Evolutionary conservation across 2,329 filamentous ascomycete genomes (phyloP).

Genomic region (Ophiostoma novo-ulmi): DNA sequence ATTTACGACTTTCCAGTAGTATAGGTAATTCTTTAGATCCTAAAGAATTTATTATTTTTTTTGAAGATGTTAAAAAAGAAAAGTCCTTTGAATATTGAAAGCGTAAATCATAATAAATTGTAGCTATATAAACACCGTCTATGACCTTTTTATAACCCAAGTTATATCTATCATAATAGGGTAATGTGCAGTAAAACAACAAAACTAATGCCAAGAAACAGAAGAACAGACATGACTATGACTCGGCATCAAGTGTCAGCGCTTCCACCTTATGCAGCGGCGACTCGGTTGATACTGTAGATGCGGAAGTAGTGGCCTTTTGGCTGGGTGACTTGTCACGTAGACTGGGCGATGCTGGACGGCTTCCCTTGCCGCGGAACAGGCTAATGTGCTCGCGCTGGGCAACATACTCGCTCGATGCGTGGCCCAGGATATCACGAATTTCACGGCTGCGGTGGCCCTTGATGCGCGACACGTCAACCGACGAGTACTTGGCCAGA

Average conservation of each 20-base stretch:
- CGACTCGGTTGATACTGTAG: slow-evolving; percentile 15
- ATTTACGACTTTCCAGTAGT: no score
- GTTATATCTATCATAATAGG: not conserved
- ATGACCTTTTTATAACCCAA: not conserved
- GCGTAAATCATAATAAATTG: not conserved
- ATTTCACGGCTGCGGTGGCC: slow-evolving; percentile 82
- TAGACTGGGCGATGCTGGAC: slow-evolving; percentile 46
- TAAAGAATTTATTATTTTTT: no score
- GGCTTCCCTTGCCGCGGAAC: slow-evolving; percentile 48
- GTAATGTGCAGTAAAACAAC: not conserved
- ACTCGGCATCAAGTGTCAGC: not conserved
- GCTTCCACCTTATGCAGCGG: slow-evolving; percentile 20
- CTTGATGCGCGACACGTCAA: slow-evolving; percentile 78
- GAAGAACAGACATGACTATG: not conserved
- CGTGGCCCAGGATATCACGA: slow-evolving; percentile 73
- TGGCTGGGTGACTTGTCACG: slow-evolving; percentile 21
- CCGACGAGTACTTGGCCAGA: slow-evolving; percentile 85
- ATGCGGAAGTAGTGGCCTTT: not conserved
- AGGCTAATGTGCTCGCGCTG: slow-evolving; percentile 83
- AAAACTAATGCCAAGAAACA: not conserved
- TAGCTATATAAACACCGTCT: not conserved
- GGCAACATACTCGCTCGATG: slow-evolving; percentile 90
- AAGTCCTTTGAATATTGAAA: not conserved
- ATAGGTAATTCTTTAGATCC: no score
- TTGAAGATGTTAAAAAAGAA: no score